Percentiles rank a stretch among this genome's conserved stretches.
Conservation (phyloP, 139 green algal species). For the Tetradesmus lagerheimii region DNA sequence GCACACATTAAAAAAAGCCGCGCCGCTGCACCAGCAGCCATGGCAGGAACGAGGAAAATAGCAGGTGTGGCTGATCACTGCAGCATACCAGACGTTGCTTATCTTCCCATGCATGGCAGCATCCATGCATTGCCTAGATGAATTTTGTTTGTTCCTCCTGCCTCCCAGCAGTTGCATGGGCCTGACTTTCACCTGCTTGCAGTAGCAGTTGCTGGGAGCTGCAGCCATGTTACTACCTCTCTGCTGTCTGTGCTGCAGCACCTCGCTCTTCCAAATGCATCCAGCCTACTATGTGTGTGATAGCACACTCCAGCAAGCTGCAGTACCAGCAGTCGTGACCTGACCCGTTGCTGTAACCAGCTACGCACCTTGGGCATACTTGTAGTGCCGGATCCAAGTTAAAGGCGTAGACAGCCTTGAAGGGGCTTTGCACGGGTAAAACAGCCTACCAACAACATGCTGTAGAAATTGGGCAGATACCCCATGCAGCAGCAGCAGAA, state of each 20-base stretch:
- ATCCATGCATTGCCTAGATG: not conserved
- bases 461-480: not conserved
- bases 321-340: not conserved
- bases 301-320: not conserved
- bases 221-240: too few species aligned
- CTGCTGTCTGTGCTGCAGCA: too few species aligned
- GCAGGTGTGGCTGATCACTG: too few species aligned
- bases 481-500: not conserved
- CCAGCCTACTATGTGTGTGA: too few species aligned
- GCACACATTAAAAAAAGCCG: too few species aligned
- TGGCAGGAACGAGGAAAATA: not conserved
- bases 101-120: too few species aligned
- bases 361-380: constrained; percentile 27
- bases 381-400: constrained; percentile 28
- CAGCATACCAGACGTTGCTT: not conserved
- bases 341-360: not conserved
- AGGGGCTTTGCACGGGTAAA: constrained; percentile 23
- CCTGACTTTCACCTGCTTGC: too few species aligned
- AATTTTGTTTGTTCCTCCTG: too few species aligned
- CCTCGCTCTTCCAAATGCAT: too few species aligned
- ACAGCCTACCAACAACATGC: constrained; percentile 39
- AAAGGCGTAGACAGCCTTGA: not conserved
- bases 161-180: too few species aligned
- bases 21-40: too few species aligned
- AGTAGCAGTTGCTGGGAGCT: too few species aligned